A percentile compares a stretch with the other conserved stretches of the same genome.
These are phyloP conservation scores for Sordariomycetes sp. DNA, from an alignment of 2,329 filamentous ascomycete genomes.

Conservation along the genomic window DNA sequence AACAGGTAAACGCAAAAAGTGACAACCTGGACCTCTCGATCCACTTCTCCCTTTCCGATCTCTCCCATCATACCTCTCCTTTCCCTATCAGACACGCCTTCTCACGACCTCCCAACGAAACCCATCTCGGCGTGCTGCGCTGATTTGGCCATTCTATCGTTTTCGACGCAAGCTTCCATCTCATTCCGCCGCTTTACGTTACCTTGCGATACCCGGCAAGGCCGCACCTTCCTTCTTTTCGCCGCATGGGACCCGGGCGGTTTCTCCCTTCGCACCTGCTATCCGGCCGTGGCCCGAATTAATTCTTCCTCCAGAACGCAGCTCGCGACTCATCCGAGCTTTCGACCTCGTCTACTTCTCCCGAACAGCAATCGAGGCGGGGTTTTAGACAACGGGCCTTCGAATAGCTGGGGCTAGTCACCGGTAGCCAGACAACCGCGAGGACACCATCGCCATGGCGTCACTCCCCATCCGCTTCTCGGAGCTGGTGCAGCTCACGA, in stretches of 20 bases:
- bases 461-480: conserved; percentile 80
- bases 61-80: background rate
- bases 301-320: background rate
- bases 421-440: background rate
- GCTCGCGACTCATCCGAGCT: background rate
- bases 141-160: background rate
- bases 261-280: background rate
- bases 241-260: conserved; percentile 5
- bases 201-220: conserved; percentile 3
- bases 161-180: background rate
- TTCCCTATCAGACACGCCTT: background rate
- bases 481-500: conserved; percentile 66
- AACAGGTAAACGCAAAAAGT: conserved; percentile 7
- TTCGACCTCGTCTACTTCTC: background rate
- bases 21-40: conserved; percentile 2
- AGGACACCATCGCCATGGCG: conserved; percentile 33
- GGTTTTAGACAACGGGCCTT: background rate
- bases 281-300: background rate
- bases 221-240: background rate
- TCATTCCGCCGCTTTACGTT: background rate
- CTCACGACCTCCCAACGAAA: background rate
- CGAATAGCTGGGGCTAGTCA: background rate
- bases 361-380: background rate
- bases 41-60: background rate
- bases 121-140: background rate